Percentiles rank a stretch among this genome's conserved stretches.
These are phyloP conservation scores for Coemansia sp. DNA, from an alignment of 192 early-diverging fungal species.

Conservation along the genomic window DNA sequence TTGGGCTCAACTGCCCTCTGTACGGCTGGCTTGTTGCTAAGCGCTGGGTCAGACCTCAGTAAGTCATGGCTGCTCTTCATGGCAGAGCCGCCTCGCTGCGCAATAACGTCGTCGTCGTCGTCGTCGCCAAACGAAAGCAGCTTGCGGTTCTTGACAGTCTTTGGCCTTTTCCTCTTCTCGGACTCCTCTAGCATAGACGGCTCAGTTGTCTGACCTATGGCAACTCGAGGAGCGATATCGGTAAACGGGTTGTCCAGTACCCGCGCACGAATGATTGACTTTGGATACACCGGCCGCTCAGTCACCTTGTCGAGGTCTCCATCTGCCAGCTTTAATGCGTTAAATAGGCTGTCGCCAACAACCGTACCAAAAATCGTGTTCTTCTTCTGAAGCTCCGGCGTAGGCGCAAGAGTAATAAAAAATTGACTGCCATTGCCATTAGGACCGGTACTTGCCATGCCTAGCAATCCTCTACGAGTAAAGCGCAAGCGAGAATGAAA, in stretches of 20 bases:
- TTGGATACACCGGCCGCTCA: slow-evolving; percentile 80
- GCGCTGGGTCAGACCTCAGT: slow-evolving; percentile 32
- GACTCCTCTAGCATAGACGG: slow-evolving; percentile 4
- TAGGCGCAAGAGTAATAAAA: slow-evolving; percentile 87
- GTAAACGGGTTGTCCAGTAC: slow-evolving; percentile 90
- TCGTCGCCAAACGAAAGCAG: slow-evolving; percentile 93
- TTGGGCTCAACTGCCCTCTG: background rate
- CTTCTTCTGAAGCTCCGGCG: slow-evolving; percentile 84
- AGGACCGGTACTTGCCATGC: slow-evolving; percentile 83
- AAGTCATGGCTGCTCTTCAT: slow-evolving; percentile 85
- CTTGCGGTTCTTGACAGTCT: slow-evolving; percentile 44
- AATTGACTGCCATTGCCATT: slow-evolving; percentile 92
- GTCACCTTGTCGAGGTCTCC: slow-evolving; percentile 73
- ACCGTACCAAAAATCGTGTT: slow-evolving; percentile 94
- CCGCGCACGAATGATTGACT: slow-evolving; percentile 63
- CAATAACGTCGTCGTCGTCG: slow-evolving; percentile 40
- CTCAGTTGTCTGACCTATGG: slow-evolving; percentile 23
- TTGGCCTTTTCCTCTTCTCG: slow-evolving; percentile 30
- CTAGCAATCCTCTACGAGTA: slow-evolving; percentile 82
- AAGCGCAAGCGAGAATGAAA: slow-evolving; percentile 93
- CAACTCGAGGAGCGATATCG: slow-evolving; percentile 81
- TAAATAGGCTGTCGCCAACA: slow-evolving; percentile 90
- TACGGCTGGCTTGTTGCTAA: slow-evolving; percentile 13
- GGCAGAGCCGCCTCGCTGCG: slow-evolving; percentile 20
- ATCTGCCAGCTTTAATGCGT: slow-evolving; percentile 84